Conservation (phyloP, 2,329 filamentous ascomycete genomes). For the Scedosporium dehoogii region DNA sequence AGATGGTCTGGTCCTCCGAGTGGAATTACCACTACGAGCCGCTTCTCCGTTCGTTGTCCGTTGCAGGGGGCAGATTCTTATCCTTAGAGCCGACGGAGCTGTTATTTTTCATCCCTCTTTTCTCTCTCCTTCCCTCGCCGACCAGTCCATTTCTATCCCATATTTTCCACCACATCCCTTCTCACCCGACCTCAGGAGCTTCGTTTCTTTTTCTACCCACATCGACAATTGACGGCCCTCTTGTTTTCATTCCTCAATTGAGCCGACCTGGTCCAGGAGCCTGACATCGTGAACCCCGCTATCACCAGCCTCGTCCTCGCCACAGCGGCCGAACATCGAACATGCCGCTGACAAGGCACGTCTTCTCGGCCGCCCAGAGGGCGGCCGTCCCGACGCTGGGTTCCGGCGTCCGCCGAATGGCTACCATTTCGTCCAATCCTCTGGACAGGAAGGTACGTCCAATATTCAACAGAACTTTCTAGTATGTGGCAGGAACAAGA, state of each 20-base stretch:
- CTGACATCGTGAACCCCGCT: neutral
- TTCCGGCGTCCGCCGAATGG: constrained; percentile 62
- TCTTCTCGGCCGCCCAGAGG: constrained; percentile 57
- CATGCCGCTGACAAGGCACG: constrained; percentile 59
- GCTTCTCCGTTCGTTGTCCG: constrained; percentile 6
- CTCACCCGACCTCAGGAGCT: constrained; percentile 3
- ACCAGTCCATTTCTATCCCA: constrained; percentile 1
- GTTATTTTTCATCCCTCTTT: constrained; percentile 4
- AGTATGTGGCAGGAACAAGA: neutral
- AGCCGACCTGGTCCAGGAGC: neutral
- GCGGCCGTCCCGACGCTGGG: constrained; percentile 44
- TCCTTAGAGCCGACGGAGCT: constrained; percentile 4
- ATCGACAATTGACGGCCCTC: constrained; percentile 6
- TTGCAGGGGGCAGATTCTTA: neutral
- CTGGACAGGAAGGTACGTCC: constrained; percentile 72
- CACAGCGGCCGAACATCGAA: constrained; percentile 7
- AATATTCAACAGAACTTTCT: neutral
- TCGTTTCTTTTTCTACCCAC: constrained; percentile 1
- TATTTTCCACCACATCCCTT: constrained; percentile 3
- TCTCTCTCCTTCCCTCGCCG: neutral
- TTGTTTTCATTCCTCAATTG: neutral
- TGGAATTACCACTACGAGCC: neutral
- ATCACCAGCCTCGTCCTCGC: neutral
- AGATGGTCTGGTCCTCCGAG: neutral
- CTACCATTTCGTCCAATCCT: constrained; percentile 75